phyloP scores from a whole-genome alignment of 2,329 filamentous ascomycete species.

The Trichoderma atroviride region DNA sequence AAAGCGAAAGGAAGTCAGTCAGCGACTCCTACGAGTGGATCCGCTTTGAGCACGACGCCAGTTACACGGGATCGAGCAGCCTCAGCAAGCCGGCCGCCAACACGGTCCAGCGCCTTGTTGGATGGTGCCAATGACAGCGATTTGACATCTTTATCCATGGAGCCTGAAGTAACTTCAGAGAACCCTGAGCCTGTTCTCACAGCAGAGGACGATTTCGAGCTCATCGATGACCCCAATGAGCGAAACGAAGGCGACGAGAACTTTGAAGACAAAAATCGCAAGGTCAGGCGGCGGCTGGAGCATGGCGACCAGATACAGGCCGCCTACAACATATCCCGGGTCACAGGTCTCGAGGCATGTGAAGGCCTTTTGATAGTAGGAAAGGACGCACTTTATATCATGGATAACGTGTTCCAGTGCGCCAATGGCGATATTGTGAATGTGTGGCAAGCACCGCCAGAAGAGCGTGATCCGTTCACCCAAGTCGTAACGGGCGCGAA shows the following conservation, averaged over 20 bases:
- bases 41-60: neutral
- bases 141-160: slow-evolving; percentile 27
- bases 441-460: slow-evolving; percentile 86
- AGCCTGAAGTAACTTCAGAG: slow-evolving; percentile 33
- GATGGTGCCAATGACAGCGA: slow-evolving; percentile 30
- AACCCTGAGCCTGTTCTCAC: slow-evolving; percentile 33
- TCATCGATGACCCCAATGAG: slow-evolving; percentile 90
- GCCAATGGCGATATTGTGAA: slow-evolving; percentile 96
- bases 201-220: slow-evolving; percentile 89
- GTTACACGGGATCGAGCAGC: slow-evolving; percentile 23
- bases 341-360: slow-evolving; percentile 88
- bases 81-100: slow-evolving; percentile 28
- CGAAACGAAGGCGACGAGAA: slow-evolving; percentile 72
- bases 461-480: slow-evolving; percentile 93
- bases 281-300: slow-evolving; percentile 92
- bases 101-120: slow-evolving; percentile 31
- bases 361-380: slow-evolving; percentile 93
- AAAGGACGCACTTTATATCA: slow-evolving; percentile 87
- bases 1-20: slow-evolving; percentile 67
- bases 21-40: slow-evolving; percentile 37
- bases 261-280: slow-evolving; percentile 97
- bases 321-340: slow-evolving; percentile 92
- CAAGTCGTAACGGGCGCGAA: slow-evolving; percentile 81
- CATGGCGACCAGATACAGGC: slow-evolving; percentile 89
- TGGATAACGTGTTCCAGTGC: slow-evolving; percentile 95